These are phyloP conservation scores for Persicaria tinctoria DNA, from an alignment of 148 eudicot genomes.

Conservation along the genomic window DNA sequence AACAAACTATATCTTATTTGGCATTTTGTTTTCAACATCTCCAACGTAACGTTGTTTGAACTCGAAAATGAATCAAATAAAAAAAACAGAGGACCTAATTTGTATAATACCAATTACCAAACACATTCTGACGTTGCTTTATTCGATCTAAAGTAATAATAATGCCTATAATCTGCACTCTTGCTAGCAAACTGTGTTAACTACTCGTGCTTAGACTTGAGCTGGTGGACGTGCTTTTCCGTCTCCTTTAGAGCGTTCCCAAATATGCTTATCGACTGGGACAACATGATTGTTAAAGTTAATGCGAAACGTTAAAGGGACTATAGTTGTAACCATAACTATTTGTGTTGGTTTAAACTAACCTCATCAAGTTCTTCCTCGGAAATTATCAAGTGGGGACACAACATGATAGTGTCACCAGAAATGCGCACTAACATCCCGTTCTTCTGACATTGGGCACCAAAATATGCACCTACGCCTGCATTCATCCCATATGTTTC, in stretches of 20 bases:
- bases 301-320: too few relatives aligned
- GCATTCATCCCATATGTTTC: slow-evolving; percentile 9
- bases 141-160: slow-evolving; percentile 7
- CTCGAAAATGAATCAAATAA: too few relatives aligned
- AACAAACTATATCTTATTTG: too few relatives aligned
- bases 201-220: slow-evolving; percentile 43
- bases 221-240: slow-evolving; percentile 55
- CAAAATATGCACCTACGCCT: slow-evolving; percentile 82
- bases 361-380: slow-evolving; percentile 74
- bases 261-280: slow-evolving; percentile 50
- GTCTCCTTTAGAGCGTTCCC: slow-evolving; percentile 64
- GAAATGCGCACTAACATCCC: slow-evolving; percentile 92
- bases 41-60: too few relatives aligned
- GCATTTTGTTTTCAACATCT: too few relatives aligned
- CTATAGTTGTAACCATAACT: too few relatives aligned
- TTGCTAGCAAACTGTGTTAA: neutral
- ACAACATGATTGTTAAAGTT: neutral
- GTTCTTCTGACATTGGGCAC: slow-evolving; percentile 74
- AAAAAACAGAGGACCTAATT: too few relatives aligned
- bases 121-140: too few relatives aligned
- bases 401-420: slow-evolving; percentile 84
- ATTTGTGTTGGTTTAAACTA: neutral
- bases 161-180: slow-evolving; percentile 15
- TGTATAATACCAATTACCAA: too few relatives aligned
- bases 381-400: slow-evolving; percentile 66